These are phyloP conservation scores for Suhomyces faveliae DNA, from an alignment of 805 yeast genomes.

Conservation along the genomic window DNA sequence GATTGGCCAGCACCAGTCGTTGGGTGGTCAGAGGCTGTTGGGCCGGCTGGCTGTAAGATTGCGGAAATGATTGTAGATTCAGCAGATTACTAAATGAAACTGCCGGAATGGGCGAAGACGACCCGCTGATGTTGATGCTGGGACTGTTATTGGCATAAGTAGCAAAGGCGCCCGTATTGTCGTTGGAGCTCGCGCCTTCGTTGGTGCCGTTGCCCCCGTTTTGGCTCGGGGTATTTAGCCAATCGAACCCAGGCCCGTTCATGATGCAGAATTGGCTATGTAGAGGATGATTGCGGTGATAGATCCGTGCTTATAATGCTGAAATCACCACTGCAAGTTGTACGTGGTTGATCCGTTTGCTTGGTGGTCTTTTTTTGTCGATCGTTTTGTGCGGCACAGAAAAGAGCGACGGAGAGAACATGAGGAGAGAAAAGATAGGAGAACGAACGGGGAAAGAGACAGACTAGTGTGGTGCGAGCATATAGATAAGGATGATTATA, in stretches of 20 bases:
- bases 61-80: too few species aligned
- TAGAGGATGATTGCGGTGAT: background rate
- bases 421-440: background rate
- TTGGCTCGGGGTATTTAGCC: slow-evolving; percentile 40
- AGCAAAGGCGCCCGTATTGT: background rate
- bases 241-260: slow-evolving; percentile 47
- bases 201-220: slow-evolving; percentile 10
- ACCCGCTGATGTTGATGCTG: slow-evolving; percentile 1
- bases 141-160: background rate
- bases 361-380: background rate
- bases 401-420: background rate
- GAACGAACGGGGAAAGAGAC: background rate
- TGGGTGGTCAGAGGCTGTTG: too few species aligned
- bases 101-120: slow-evolving; percentile 43
- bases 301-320: background rate
- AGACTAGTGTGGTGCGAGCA: background rate
- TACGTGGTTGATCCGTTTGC: background rate
- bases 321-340: background rate
- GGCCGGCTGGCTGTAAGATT: too few species aligned
- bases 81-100: slow-evolving; percentile 50
- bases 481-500: too few species aligned
- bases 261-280: slow-evolving; percentile 7
- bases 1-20: too few species aligned
- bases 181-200: background rate
- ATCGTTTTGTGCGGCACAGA: background rate